Percentiles rank a stretch among this genome's conserved stretches.
phyloP scores from a whole-genome alignment of 108 stramenopile species.

The Seminavis robusta region DNA sequence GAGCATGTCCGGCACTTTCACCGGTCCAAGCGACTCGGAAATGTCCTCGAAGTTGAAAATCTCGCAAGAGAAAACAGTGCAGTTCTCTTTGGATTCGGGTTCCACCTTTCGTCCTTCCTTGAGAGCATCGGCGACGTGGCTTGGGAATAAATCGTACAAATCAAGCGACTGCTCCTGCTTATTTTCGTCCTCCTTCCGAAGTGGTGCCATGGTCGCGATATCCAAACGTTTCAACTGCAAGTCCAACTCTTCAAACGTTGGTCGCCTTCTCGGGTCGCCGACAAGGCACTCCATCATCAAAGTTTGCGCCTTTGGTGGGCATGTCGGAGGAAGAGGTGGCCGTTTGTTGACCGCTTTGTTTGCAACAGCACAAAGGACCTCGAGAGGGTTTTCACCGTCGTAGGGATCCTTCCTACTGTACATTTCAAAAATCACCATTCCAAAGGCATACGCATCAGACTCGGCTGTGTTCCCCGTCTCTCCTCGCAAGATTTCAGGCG shows the following conservation, averaged over 20 bases:
- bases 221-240: conserved; percentile 17
- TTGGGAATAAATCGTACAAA: conserved; percentile 52
- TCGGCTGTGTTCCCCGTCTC: conserved; percentile 38
- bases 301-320: conserved; percentile 10
- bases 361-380: conserved; percentile 17
- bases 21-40: too few species aligned
- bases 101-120: conserved; percentile 40
- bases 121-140: conserved; percentile 48
- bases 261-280: conserved; percentile 15
- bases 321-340: conserved; percentile 20
- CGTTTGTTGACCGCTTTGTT: conserved; percentile 19
- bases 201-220: too few species aligned
- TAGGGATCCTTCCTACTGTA: conserved; percentile 54
- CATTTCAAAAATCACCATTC: conserved; percentile 51
- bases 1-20: conserved; percentile 33
- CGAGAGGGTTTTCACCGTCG: conserved; percentile 20
- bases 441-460: conserved; percentile 62
- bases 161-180: too few species aligned
- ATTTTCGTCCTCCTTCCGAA: too few species aligned
- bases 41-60: too few species aligned
- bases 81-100: too few species aligned
- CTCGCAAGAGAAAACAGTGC: too few species aligned
- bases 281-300: conserved; percentile 21
- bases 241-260: conserved; percentile 26
- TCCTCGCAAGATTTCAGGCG: conserved; percentile 61